Base-by-base conservation (phyloP, 768 basidiomycete species). In the Postia placenta region DNA sequence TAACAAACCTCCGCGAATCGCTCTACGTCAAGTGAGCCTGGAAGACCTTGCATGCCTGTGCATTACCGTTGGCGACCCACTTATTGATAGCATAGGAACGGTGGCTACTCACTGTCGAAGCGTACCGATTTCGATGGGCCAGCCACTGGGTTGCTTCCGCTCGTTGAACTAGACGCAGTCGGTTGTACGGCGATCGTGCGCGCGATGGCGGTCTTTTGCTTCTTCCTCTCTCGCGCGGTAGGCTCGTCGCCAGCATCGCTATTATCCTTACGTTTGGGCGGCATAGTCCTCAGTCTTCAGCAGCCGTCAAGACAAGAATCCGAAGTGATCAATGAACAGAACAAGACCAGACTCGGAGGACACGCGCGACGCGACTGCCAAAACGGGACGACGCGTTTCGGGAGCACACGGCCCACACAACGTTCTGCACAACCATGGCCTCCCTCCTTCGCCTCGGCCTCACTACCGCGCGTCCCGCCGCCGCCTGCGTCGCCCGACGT, bases 21-120 rank as follows among this genome's bases (percentile, higher is more conserved):
- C 61, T 95, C 93, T 20, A 95, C 85, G 58, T 94, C 87, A 47
- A 98, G 75, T 1, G 83, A 74, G 24, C 75, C 73, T 2, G 91
- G 90, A 15, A 96, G 65, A 6, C 74, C 75, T 38, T 71, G 73
- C 64, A 78, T 68, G 43, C 76, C 85, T 87, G 38, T 24, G 20
- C 5, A 47, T 30, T n/a, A n/a, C n/a, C n/a, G n/a, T n/a, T n/a
- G 9, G 38, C 20, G 42, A 24, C 30, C 20, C 5, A 44, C 42
- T 47, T 23, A 43, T n/a, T 17, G 9, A n/a, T n/a, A 22, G 15
- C 6, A 47, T 14, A 4, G 14, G 19, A 20, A 28, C 3, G 5
- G 20, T 15, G 15, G 19, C n/a, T n/a, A 58, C 73, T 54, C 51
- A 78, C 78, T 72, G 41, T 75, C 67, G 26, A 72, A 63, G 15